Conservation (phyloP, 2,329 filamentous ascomycete species). For the Endothia cerciana region DNA sequence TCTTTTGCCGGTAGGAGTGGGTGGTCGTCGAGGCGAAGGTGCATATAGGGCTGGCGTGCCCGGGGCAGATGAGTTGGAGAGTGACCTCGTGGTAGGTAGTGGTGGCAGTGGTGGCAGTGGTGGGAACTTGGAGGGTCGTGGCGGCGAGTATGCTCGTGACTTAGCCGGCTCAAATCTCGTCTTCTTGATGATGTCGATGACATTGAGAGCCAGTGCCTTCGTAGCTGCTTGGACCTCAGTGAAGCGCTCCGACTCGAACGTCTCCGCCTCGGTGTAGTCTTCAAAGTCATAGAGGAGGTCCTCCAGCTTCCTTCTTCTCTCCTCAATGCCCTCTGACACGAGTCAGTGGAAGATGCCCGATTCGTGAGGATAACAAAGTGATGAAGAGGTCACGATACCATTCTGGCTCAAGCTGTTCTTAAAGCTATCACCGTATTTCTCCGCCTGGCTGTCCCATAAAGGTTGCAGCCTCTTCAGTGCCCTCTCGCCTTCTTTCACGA, state of each 20-base stretch:
- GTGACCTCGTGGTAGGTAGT: not conserved
- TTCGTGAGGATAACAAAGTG: not conserved
- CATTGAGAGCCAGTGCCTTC: conserved; percentile 45
- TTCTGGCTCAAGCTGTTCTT: conserved; percentile 42
- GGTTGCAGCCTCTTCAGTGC: conserved; percentile 44
- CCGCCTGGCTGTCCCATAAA: conserved; percentile 43
- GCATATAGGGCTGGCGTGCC: not conserved
- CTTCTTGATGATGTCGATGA: conserved; percentile 43
- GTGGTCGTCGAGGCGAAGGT: conserved; percentile 1
- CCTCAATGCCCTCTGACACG: conserved; percentile 17
- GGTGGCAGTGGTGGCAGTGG: conserved; percentile 36
- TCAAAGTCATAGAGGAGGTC: conserved; percentile 50
- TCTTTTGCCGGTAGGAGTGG: not conserved
- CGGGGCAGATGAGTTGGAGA: not conserved
- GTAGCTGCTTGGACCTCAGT: conserved; percentile 44
- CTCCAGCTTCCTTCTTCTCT: conserved; percentile 22
- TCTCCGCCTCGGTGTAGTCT: conserved; percentile 44
- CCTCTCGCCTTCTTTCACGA: conserved; percentile 40
- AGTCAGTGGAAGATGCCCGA: conserved; percentile 5
- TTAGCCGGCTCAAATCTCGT: conserved; percentile 36
- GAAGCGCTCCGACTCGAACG: conserved; percentile 43
- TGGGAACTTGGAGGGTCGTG: conserved; percentile 31
- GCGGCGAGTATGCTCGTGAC: conserved; percentile 21
- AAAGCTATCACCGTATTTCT: conserved; percentile 43
- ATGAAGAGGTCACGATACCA: conserved; percentile 32